These are phyloP conservation scores for Leucocoprinus sp. DNA, from an alignment of 768 basidiomycete species.

Conservation along the genomic window DNA sequence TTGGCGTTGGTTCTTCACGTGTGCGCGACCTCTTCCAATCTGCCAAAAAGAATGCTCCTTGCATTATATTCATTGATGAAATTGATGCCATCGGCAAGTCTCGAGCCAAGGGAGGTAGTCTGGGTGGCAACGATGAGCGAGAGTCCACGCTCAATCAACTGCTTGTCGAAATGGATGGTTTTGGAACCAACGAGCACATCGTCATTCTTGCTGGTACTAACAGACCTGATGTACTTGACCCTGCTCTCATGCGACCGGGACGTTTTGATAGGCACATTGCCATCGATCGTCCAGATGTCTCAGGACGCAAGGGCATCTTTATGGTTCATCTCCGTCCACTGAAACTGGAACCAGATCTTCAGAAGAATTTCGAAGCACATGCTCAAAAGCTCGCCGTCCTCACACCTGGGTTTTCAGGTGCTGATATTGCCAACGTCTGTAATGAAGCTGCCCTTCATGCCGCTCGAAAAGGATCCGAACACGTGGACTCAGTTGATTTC, in stretches of 20 bases:
- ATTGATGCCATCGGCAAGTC: constrained; percentile 99
- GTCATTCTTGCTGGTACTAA: constrained; percentile 97
- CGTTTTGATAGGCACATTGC: constrained; percentile 96
- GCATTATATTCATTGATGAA: constrained; percentile 98
- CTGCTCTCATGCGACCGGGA: constrained; percentile 93
- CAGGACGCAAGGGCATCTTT: constrained; percentile 91
- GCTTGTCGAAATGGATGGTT: constrained; percentile 99
- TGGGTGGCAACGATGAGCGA: constrained; percentile 90
- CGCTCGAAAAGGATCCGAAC: constrained; percentile 75
- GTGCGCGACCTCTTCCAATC: constrained; percentile 97
- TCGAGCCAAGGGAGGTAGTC: constrained; percentile 68
- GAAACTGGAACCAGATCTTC: constrained; percentile 50
- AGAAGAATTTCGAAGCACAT: constrained; percentile 44
- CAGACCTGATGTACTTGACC: constrained; percentile 91
- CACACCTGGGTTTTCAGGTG: constrained; percentile 97
- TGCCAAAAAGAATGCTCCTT: constrained; percentile 95
- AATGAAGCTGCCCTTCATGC: constrained; percentile 97
- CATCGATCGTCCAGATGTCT: constrained; percentile 92
- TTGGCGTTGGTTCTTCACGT: constrained; percentile 95
- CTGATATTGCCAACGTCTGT: constrained; percentile 98
- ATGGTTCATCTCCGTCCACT: constrained; percentile 85
- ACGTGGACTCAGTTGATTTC: constrained; percentile 78
- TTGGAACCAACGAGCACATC: constrained; percentile 93
- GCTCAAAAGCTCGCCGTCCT: constrained; percentile 93
- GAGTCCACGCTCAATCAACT: constrained; percentile 97